Base-by-base conservation (phyloP, 2,329 filamentous ascomycete species). In the Chrysoporthe cubensis region DNA sequence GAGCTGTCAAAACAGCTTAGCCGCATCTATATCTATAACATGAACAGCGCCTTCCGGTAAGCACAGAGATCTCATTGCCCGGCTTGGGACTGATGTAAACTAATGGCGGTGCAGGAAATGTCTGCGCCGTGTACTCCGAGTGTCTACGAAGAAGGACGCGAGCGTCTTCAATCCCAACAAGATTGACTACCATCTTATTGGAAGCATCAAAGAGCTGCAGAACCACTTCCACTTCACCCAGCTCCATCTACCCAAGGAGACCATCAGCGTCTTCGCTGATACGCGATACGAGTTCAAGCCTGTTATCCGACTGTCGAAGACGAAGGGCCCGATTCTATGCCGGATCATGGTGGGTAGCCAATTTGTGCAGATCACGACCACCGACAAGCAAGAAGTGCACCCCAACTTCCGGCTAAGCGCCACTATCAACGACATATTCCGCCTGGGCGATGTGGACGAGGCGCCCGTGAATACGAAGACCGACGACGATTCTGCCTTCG, bases 251-350 rank as follows among this genome's bases (percentile, higher is more conserved):
- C 89, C 89, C 1, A 90, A 90, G 73, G 89, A 91, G 73, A 91
- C 89, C 1, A 88, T 90, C 71, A 90, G 86, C 71, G 86, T 91
- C 26, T 86, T 90, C 3, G 88, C 85, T 2, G 89, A 91, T 73
- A 88, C 87, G 7, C 83, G 88, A 71, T 90, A 86, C 72, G 84
- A 89, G 26, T 91, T 89, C 73, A 87, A 90, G 69, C 85, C 87
- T 2, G 86, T 91, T 65, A 90, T 85, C 1, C 81, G 88, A 57
- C 79, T 91, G 48, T 91, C 89, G 1, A 90, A 90, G 73, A 89
- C 88, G 1, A 90, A 89, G 72, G 89, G 89, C n/a, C 88, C 89
- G 73, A 88, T 91, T 44, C 89, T 91, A 43, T 89, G 91, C 4
- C 80, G 85, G 40, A 88, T 91, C 74, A 90, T 90, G 75, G 85